A percentile compares a stretch with the other conserved stretches of the same genome.
phyloP scores from a whole-genome alignment of 179 eudicot species.

The Gypsophila paniculata region DNA sequence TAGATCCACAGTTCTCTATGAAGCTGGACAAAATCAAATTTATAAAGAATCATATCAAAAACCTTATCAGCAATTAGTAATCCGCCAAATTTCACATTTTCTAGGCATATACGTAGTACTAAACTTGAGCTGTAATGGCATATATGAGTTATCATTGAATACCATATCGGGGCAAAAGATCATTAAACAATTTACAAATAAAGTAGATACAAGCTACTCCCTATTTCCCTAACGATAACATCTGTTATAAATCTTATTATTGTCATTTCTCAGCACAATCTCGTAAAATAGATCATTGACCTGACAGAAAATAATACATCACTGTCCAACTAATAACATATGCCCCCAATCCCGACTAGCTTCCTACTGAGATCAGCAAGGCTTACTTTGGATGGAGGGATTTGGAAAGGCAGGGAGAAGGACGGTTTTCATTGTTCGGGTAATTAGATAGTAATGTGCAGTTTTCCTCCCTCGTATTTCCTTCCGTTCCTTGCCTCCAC shows the following conservation, averaged over 20 bases:
- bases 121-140: background rate
- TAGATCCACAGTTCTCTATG: background rate
- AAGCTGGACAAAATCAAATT: slow-evolving; percentile 4
- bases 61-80: slow-evolving; percentile 9
- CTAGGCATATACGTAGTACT: too few species aligned
- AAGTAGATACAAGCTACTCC: slow-evolving; percentile 9
- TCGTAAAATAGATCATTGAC: background rate
- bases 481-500: too few species aligned
- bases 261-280: background rate
- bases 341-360: background rate
- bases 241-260: slow-evolving; percentile 19
- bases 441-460: too few species aligned
- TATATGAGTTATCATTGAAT: background rate
- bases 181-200: slow-evolving; percentile 1
- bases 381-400: background rate
- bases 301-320: too few species aligned
- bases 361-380: slow-evolving; percentile 4
- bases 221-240: background rate
- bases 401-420: too few species aligned
- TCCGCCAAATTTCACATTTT: too few species aligned
- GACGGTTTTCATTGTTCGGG: too few species aligned
- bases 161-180: background rate
- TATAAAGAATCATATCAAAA: slow-evolving; percentile 1
- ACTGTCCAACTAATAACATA: background rate
- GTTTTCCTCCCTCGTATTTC: too few species aligned